Evolutionary conservation across 495 filamentous ascomycete genomes (phyloP).

Genomic region (Penicillium riverlandense): DNA sequence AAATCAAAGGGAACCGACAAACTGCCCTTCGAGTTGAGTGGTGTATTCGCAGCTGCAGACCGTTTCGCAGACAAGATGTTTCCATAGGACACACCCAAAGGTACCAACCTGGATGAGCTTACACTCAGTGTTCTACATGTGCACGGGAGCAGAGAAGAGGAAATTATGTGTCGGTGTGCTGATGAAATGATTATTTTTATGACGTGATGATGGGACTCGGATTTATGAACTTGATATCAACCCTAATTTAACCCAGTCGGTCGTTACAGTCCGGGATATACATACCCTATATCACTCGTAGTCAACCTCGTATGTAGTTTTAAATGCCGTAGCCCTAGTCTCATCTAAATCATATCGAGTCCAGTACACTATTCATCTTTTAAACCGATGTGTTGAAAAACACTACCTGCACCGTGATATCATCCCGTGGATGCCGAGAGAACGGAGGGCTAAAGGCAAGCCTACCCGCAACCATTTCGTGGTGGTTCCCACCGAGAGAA

Average conservation of each 20-base stretch:
- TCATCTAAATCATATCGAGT: too few species aligned
- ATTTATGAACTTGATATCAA: conserved; percentile 13
- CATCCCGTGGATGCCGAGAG: conserved; percentile 45
- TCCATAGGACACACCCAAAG: too few species aligned
- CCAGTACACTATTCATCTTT: neutral
- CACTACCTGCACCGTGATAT: conserved; percentile 57
- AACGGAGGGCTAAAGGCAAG: conserved; percentile 42
- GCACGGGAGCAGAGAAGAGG: neutral
- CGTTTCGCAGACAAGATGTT: too few species aligned
- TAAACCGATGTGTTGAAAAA: conserved; percentile 39
- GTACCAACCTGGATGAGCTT: too few species aligned
- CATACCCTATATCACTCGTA: too few species aligned
- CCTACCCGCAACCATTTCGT: conserved; percentile 47
- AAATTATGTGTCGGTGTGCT: conserved; percentile 15
- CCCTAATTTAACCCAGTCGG: conserved; percentile 13
- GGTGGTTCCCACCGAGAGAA: conserved; percentile 51
- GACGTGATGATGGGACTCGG: conserved; percentile 27
- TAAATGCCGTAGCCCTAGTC: too few species aligned
- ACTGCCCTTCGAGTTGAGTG: too few species aligned
- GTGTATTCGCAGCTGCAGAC: too few species aligned
- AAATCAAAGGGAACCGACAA: too few species aligned
- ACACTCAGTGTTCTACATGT: too few species aligned
- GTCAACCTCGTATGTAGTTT: too few species aligned
- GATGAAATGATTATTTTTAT: conserved; percentile 24
- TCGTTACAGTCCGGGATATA: conserved; percentile 8